Conservation (phyloP, 208 protist genomes). For the Novymonas esmeraldas region DNA sequence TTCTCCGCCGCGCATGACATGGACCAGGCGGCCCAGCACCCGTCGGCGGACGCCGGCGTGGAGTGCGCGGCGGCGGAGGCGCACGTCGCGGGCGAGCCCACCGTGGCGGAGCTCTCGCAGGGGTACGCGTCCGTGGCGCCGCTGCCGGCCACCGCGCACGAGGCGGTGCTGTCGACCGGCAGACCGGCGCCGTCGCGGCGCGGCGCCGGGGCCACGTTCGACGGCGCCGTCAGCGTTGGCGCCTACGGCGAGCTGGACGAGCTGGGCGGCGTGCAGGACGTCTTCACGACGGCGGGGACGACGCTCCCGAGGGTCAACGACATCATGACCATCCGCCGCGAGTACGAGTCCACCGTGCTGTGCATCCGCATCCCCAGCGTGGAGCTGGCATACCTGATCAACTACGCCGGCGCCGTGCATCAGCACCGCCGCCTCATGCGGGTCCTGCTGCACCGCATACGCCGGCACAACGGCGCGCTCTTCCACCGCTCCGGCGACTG, state of each 20-base stretch:
- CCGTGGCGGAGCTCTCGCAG: not conserved
- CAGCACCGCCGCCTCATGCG: constrained; percentile 82
- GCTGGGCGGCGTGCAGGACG: constrained; percentile 3
- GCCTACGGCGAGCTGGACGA: constrained; percentile 11
- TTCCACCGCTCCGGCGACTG: constrained; percentile 79
- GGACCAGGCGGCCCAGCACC: not conserved
- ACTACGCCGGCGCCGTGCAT: constrained; percentile 56
- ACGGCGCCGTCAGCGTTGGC: not conserved
- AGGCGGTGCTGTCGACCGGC: not conserved
- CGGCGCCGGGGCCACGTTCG: not conserved
- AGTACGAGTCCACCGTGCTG: constrained; percentile 69
- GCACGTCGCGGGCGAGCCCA: not conserved
- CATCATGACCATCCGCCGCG: constrained; percentile 59
- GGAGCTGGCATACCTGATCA: constrained; percentile 66
- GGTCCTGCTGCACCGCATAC: constrained; percentile 72
- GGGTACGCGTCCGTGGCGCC: not conserved
- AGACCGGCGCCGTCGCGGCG: constrained; percentile 1
- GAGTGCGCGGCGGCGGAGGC: not conserved
- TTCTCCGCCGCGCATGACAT: constrained; percentile 3
- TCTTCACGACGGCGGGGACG: not conserved
- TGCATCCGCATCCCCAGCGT: constrained; percentile 62
- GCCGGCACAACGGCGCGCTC: constrained; percentile 66
- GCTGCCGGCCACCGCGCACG: not conserved
- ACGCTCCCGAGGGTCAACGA: constrained; percentile 6
- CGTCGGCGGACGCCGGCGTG: not conserved